Percentiles rank a stretch among this genome's conserved stretches.
phyloP scores from a whole-genome alignment of 2,329 filamentous ascomycete genomes.

The Nectriaceae sp. region DNA sequence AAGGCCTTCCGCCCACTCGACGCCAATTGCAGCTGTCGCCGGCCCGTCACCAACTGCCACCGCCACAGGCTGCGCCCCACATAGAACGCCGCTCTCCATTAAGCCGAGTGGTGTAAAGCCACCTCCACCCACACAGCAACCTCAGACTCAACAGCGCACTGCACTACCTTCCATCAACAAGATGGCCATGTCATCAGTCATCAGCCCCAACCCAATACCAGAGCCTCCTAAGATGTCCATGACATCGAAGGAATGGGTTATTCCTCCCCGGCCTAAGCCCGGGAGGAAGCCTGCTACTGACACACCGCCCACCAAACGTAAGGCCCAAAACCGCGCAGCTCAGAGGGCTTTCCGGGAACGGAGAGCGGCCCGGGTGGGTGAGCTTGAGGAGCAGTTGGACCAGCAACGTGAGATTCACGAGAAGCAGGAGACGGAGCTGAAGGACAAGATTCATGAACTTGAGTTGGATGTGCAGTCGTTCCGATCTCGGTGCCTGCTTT shows the following conservation, averaged over 20 bases:
- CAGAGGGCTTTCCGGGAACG: constrained; percentile 90
- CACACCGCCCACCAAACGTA: constrained; percentile 88
- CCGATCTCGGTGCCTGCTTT: constrained; percentile 58
- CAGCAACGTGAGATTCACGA: constrained; percentile 60
- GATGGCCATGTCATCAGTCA: constrained; percentile 51
- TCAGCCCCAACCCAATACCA: constrained; percentile 41
- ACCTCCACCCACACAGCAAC: constrained; percentile 24
- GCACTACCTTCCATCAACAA: constrained; percentile 42
- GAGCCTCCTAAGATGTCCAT: constrained; percentile 57
- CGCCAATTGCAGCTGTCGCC: constrained; percentile 4
- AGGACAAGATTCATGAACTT: constrained; percentile 58
- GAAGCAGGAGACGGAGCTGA: constrained; percentile 57
- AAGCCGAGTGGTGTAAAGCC: constrained; percentile 30
- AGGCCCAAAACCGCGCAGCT: constrained; percentile 90
- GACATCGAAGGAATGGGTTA: constrained; percentile 83
- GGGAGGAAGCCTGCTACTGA: constrained; percentile 93
- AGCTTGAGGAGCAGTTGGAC: constrained; percentile 68
- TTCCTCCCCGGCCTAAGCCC: constrained; percentile 82
- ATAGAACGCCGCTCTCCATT: constrained; percentile 33
- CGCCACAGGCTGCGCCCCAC: constrained; percentile 25
- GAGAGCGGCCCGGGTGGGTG: constrained; percentile 80
- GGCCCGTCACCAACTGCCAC: constrained; percentile 17
- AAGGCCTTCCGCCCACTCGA: constrained; percentile 12
- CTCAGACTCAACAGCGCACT: constrained; percentile 29
- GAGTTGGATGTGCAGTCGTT: constrained; percentile 69